A percentile compares a stretch with the other conserved stretches of the same genome.
phyloP scores from a whole-genome alignment of 768 basidiomycete species.

The Amanita rubescens region DNA sequence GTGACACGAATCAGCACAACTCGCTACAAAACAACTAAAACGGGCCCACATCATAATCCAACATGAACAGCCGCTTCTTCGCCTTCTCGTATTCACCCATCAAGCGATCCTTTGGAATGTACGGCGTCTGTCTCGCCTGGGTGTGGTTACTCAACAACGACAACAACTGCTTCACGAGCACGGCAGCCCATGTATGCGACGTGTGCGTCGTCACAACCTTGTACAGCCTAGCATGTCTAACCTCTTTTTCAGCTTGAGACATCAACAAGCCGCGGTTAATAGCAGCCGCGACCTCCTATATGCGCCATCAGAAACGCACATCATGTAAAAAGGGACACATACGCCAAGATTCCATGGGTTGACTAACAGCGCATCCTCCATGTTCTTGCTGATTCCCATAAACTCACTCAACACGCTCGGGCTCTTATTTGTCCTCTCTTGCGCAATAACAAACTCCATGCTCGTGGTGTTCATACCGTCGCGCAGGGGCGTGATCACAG shows the following conservation, averaged over 20 bases:
- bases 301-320: not conserved
- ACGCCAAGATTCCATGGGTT: slow-evolving; percentile 97
- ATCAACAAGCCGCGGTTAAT: slow-evolving; percentile 87
- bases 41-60: slow-evolving; percentile 88
- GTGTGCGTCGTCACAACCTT: slow-evolving; percentile 89
- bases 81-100: slow-evolving; percentile 56
- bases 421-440: slow-evolving; percentile 73
- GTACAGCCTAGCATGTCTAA: slow-evolving; percentile 70
- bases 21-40: not conserved
- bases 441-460: slow-evolving; percentile 97
- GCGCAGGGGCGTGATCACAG: slow-evolving; percentile 88
- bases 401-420: slow-evolving; percentile 94
- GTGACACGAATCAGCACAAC: slow-evolving; percentile 1
- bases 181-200: slow-evolving; percentile 90
- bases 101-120: slow-evolving; percentile 59
- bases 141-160: slow-evolving; percentile 73
- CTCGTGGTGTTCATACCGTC: slow-evolving; percentile 99
- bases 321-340: slow-evolving; percentile 18
- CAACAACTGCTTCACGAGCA: slow-evolving; percentile 82
- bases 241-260: slow-evolving; percentile 65
- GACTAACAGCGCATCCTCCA: slow-evolving; percentile 82
- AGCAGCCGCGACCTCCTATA: slow-evolving; percentile 77
- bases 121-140: slow-evolving; percentile 79
- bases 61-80: slow-evolving; percentile 82
- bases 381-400: slow-evolving; percentile 93